phyloP scores from a whole-genome alignment of 768 basidiomycete species.

The Coprinopsis strossmayeri region DNA sequence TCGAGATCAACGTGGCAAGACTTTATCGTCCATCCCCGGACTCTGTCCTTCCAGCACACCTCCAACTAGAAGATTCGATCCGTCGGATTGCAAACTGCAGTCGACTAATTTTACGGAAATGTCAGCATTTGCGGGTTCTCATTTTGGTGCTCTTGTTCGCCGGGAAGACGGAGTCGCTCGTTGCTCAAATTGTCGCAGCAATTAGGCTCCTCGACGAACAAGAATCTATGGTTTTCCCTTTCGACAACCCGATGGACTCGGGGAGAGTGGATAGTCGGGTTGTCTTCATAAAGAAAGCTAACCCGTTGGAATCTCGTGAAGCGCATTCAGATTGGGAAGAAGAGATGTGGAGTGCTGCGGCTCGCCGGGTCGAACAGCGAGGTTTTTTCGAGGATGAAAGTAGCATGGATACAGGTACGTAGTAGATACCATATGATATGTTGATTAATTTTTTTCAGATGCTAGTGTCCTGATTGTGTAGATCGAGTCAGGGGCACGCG shows the following conservation, averaged over 20 bases:
- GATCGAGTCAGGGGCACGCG: no score
- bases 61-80: background rate
- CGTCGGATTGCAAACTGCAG: background rate
- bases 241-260: conserved; percentile 4
- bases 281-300: conserved; percentile 4
- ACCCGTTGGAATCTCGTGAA: conserved; percentile 1
- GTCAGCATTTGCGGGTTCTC: conserved; percentile 1
- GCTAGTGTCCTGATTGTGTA: no score
- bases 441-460: no score
- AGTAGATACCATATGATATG: background rate
- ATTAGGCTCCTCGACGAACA: background rate
- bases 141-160: conserved; percentile 1
- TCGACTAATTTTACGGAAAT: background rate
- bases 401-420: background rate
- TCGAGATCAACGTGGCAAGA: conserved; percentile 7
- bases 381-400: background rate
- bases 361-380: background rate
- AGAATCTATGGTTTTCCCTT: conserved; percentile 4
- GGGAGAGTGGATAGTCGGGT: background rate
- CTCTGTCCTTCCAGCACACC: background rate
- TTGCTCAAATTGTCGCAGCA: background rate
- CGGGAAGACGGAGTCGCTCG: background rate
- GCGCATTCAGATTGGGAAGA: conserved; percentile 4
- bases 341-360: conserved; percentile 7
- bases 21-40: background rate